Percentiles rank a stretch among this genome's conserved stretches.
These are phyloP conservation scores for Sarcodon sp. DNA, from an alignment of 768 basidiomycete genomes.

Conservation along the genomic window DNA sequence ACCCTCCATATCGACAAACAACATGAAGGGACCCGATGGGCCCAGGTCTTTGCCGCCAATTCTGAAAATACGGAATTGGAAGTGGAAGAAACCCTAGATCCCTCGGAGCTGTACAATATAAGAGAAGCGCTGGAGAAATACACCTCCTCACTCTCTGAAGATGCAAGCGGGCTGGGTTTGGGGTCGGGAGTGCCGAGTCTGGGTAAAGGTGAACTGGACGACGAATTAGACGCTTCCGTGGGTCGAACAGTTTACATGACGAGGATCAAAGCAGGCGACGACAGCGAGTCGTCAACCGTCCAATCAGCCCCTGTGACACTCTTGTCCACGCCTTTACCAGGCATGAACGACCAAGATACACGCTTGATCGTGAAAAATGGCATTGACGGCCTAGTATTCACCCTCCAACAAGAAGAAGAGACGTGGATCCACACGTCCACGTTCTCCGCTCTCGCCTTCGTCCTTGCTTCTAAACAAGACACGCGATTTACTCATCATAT, in stretches of 20 bases:
- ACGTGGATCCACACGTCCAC: constrained; percentile 73
- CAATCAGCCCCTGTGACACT: constrained; percentile 9
- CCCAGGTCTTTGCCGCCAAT: constrained; percentile 60
- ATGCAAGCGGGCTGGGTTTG: constrained; percentile 47
- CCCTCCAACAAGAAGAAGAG: constrained; percentile 20
- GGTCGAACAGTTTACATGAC: constrained; percentile 56
- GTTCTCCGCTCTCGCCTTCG: constrained; percentile 84
- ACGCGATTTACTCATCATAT: constrained; percentile 78
- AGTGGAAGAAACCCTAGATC: constrained; percentile 82
- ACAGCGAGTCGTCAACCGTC: constrained; percentile 30
- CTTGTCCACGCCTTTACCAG: constrained; percentile 66
- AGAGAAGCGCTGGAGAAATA: constrained; percentile 81
- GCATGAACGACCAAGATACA: constrained; percentile 19
- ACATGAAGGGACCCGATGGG: constrained; percentile 76
- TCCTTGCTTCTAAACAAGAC: constrained; percentile 86
- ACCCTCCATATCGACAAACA: constrained; percentile 82
- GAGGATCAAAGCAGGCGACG: constrained; percentile 43
- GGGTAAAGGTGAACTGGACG: constrained; percentile 81
- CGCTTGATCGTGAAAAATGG: constrained; percentile 52
- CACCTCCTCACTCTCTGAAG: constrained; percentile 48
- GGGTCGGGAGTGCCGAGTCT: constrained; percentile 69
- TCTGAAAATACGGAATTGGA: constrained; percentile 34
- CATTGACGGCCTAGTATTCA: constrained; percentile 60
- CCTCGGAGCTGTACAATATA: constrained; percentile 68
- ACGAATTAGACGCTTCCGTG: constrained; percentile 69